Evolutionary conservation across 2,329 filamentous ascomycete genomes (phyloP).

Genomic region (Trichophyton equinum): DNA sequence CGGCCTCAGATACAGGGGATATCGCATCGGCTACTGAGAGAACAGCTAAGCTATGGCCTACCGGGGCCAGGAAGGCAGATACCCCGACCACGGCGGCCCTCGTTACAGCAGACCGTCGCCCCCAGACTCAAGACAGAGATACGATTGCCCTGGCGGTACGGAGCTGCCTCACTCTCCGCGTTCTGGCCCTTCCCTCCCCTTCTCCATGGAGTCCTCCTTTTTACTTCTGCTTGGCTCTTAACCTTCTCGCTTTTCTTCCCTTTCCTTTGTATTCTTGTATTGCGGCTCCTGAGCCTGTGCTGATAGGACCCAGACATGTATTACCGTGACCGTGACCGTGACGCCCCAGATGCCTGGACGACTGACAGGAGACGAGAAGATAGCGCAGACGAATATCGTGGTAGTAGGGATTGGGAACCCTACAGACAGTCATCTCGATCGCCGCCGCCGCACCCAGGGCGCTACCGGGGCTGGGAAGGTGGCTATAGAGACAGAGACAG

Average conservation of each 20-base stretch:
- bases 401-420: slow-evolving; percentile 25
- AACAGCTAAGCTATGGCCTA: not conserved
- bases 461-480: slow-evolving; percentile 20
- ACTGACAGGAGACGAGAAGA: slow-evolving; percentile 22
- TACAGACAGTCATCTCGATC: slow-evolving; percentile 24
- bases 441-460: slow-evolving; percentile 24
- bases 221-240: not conserved
- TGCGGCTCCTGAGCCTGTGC: not conserved
- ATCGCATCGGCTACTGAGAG: not conserved
- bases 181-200: slow-evolving; percentile 31
- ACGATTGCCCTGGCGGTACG: slow-evolving; percentile 28
- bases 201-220: slow-evolving; percentile 19
- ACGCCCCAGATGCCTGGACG: slow-evolving; percentile 13
- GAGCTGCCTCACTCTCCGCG: not conserved
- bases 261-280: not conserved
- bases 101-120: slow-evolving; percentile 27
- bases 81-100: slow-evolving; percentile 15
- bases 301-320: not conserved
- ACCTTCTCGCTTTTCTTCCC: not conserved
- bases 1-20: not conserved
- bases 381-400: slow-evolving; percentile 19
- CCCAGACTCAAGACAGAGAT: slow-evolving; percentile 19
- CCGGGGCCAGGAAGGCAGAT: not conserved
- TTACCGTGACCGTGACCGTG: not conserved
- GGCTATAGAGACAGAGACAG: slow-evolving; percentile 35